These are phyloP conservation scores for Boletus rubropictus DNA, from an alignment of 768 basidiomycete genomes.

Conservation along the genomic window DNA sequence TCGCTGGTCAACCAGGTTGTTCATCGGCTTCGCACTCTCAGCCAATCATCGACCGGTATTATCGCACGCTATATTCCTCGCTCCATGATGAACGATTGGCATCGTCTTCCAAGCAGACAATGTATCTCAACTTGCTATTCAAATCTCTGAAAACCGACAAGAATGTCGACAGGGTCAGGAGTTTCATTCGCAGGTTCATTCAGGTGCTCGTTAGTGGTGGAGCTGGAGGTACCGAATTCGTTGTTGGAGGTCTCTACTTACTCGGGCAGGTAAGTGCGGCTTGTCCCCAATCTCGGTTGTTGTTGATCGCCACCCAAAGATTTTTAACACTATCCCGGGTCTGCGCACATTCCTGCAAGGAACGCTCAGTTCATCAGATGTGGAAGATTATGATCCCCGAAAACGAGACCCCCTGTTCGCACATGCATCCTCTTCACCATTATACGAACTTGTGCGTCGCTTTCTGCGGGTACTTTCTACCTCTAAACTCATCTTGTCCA, in stretches of 20 bases:
- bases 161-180: slow-evolving; percentile 59
- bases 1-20: slow-evolving; percentile 37
- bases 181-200: slow-evolving; percentile 76
- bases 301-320: slow-evolving; percentile 26
- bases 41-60: slow-evolving; percentile 60
- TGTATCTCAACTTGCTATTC: slow-evolving; percentile 94
- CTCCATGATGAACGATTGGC: slow-evolving; percentile 77
- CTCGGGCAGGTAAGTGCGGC: slow-evolving; percentile 72
- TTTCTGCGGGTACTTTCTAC: not conserved
- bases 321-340: slow-evolving; percentile 45
- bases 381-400: slow-evolving; percentile 65
- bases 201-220: slow-evolving; percentile 71
- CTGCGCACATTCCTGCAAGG: slow-evolving; percentile 42
- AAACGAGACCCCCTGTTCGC: slow-evolving; percentile 90
- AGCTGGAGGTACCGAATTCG: slow-evolving; percentile 75
- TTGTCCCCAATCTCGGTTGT: not conserved
- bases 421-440: slow-evolving; percentile 66
- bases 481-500: slow-evolving; percentile 24
- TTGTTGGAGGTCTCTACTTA: slow-evolving; percentile 82
- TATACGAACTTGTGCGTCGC: slow-evolving; percentile 83
- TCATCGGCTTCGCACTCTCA: slow-evolving; percentile 39
- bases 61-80: slow-evolving; percentile 85
- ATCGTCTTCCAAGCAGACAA: slow-evolving; percentile 85
- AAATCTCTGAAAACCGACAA: slow-evolving; percentile 74
- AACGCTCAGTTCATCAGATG: slow-evolving; percentile 24